phyloP scores from a whole-genome alignment of 352 stramenopile genomes.

The Phytophthora meadii region DNA sequence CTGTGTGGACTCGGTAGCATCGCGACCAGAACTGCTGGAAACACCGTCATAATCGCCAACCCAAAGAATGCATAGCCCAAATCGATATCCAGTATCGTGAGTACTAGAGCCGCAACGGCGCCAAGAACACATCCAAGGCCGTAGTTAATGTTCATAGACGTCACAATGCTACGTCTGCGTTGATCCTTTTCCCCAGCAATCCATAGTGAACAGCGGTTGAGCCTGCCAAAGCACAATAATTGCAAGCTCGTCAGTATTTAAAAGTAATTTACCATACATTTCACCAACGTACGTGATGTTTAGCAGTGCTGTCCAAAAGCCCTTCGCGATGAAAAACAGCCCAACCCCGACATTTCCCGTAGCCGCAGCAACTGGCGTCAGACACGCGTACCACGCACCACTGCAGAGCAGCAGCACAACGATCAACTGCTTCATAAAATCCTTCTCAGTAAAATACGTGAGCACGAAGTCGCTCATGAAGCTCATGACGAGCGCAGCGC shows the following conservation, averaged over 20 bases:
- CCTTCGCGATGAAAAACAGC: conserved; percentile 81
- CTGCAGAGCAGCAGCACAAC: conserved; percentile 63
- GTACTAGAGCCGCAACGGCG: conserved; percentile 51
- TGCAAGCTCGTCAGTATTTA: background rate
- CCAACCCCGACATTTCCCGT: conserved; percentile 69
- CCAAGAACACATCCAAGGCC: conserved; percentile 68
- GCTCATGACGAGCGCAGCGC: conserved; percentile 73
- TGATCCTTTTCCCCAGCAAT: conserved; percentile 74
- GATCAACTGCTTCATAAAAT: conserved; percentile 78
- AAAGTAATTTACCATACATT: background rate
- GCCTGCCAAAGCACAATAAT: conserved; percentile 27
- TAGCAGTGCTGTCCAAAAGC: conserved; percentile 73
- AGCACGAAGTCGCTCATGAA: conserved; percentile 85
- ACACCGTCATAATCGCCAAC: conserved; percentile 48
- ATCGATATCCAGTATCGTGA: conserved; percentile 58
- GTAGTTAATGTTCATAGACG: conserved; percentile 78
- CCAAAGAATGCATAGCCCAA: conserved; percentile 68
- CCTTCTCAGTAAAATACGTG: conserved; percentile 67
- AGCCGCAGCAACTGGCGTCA: conserved; percentile 61
- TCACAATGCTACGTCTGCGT: conserved; percentile 73
- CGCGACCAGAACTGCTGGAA: conserved; percentile 54
- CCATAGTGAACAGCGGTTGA: conserved; percentile 78
- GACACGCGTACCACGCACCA: conserved; percentile 71
- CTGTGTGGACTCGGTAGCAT: conserved; percentile 49
- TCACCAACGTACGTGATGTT: conserved; percentile 72